Evolutionary conservation across 345 rosid genomes (phyloP).

Genomic region (Linum tenue): DNA sequence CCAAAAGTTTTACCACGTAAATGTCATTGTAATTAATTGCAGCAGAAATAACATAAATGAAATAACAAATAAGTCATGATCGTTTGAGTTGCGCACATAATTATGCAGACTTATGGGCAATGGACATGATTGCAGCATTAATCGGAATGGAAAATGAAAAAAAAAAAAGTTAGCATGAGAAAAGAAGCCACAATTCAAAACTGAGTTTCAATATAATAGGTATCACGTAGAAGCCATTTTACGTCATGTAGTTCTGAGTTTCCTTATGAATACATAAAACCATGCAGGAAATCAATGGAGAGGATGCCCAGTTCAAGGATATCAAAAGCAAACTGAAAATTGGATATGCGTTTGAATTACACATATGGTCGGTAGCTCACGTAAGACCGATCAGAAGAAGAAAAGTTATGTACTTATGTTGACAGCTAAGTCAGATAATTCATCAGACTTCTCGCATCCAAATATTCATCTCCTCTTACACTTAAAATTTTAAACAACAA

Average conservation of each 20-base stretch:
- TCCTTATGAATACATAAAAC: not conserved
- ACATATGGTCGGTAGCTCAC: not conserved
- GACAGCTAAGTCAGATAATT: not conserved
- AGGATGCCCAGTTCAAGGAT: not conserved
- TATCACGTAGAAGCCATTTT: not conserved
- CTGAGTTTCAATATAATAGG: not conserved
- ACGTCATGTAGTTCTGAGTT: not conserved
- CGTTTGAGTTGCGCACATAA: not conserved
- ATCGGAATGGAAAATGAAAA: too few relatives aligned
- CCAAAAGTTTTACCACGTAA: conserved; percentile 7
- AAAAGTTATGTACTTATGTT: not conserved
- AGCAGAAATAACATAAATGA: not conserved
- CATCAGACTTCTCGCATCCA: not conserved
- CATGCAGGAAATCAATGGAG: too few relatives aligned
- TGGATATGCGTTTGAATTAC: not conserved
- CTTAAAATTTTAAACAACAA: too few relatives aligned
- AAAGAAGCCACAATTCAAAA: not conserved
- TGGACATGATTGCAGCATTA: not conserved
- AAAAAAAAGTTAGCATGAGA: not conserved
- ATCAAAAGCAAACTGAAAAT: not conserved
- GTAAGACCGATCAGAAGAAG: not conserved
- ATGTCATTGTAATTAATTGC: conserved; percentile 7
- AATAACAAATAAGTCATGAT: not conserved
- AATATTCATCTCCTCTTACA: not conserved
- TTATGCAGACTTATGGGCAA: not conserved